Evolutionary conservation across 2,329 filamentous ascomycete species (phyloP), one percentile per base, ranked within the genome.

Genomic region (Arachnomyces sp.): DNA sequence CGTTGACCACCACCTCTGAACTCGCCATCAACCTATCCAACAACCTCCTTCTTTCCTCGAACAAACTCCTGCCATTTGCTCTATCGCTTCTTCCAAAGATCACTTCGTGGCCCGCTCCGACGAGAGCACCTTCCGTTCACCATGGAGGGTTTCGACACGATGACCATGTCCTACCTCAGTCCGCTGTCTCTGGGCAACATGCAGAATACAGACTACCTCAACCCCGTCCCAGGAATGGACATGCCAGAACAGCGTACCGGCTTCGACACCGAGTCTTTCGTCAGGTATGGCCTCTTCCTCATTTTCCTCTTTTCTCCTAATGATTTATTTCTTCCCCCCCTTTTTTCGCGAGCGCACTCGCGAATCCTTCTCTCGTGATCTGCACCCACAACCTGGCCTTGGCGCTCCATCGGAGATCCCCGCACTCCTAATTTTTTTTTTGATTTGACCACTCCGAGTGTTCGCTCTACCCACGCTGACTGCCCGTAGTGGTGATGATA

Each of bases 121-220:
- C 5, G 5, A 25, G 21, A 25, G 21, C 21, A 9, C 18, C 36
- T 28, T 29, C 29, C 51, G 44, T 44, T 52, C 51, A 57, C 52
- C 45, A 71, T 71, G 68, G 75, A 78, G 54, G 69, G 73, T 59
- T 78, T 74, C 62, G 75, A 78, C 57, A 73, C 73, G 49, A 72
- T 74, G 62, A 68, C 72, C 57, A 78, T 80, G 76, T 73, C 74
- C n/a, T 81, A 79, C 53, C 61, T 79, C 41, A 73, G 71, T 50
- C 73, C 75, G 47, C 66, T 79, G 56, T 69, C 72, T 40, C 69
- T 78, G 45, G 67, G 72, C 36, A 69, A 72, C 56, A 65, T 74
- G 36, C 67, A 71, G 39, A 63, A 64, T 41, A 53, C 59, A 15
- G 66, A 70, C 44, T 70, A 70, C 49, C 62, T 69, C 49, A 66